phyloP scores from a whole-genome alignment of 2,329 filamentous ascomycete species.

The Hymenoscyphus repandus region DNA sequence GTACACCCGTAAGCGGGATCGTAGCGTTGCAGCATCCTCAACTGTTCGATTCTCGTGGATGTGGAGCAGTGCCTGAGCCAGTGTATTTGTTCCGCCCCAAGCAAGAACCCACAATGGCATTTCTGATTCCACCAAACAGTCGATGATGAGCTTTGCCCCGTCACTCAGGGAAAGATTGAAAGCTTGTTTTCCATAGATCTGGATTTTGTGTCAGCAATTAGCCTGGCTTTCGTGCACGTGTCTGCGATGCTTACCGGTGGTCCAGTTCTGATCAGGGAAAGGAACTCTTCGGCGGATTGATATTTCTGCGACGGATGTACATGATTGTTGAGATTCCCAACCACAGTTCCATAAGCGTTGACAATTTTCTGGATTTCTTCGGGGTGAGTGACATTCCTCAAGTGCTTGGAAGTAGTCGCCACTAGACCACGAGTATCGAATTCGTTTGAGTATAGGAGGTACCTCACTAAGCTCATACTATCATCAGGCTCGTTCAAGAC shows the following conservation, averaged over 20 bases:
- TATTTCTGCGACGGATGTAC: slow-evolving; percentile 34
- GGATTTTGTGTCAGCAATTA: too few relatives aligned
- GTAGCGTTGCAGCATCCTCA: slow-evolving; percentile 27
- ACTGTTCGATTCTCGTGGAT: slow-evolving; percentile 28
- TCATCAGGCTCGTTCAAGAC: slow-evolving; percentile 37
- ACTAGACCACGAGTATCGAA: slow-evolving; percentile 36
- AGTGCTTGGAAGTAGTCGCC: slow-evolving; percentile 35
- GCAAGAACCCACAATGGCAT: slow-evolving; percentile 40
- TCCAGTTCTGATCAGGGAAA: slow-evolving; percentile 26
- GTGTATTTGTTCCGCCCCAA: slow-evolving; percentile 42
- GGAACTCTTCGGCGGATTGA: slow-evolving; percentile 25
- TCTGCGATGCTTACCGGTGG: slow-evolving; percentile 15
- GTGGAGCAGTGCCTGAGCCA: slow-evolving; percentile 37
- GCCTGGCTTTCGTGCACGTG: too few relatives aligned
- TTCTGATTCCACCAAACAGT: slow-evolving; percentile 30
- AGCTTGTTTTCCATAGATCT: slow-evolving; percentile 17
- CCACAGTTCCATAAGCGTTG: slow-evolving; percentile 15
- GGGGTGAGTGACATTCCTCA: slow-evolving; percentile 4
- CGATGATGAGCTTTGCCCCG: slow-evolving; percentile 36
- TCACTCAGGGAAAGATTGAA: slow-evolving; percentile 29
- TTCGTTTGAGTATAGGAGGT: slow-evolving; percentile 34
- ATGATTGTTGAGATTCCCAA: slow-evolving; percentile 36
- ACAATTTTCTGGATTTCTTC: slow-evolving; percentile 10
- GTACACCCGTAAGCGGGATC: slow-evolving; percentile 36
- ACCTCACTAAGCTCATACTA: slow-evolving; percentile 34